Base-by-base conservation (phyloP, 1,284 basidiomycete genomes). In the Melampsora americana region DNA sequence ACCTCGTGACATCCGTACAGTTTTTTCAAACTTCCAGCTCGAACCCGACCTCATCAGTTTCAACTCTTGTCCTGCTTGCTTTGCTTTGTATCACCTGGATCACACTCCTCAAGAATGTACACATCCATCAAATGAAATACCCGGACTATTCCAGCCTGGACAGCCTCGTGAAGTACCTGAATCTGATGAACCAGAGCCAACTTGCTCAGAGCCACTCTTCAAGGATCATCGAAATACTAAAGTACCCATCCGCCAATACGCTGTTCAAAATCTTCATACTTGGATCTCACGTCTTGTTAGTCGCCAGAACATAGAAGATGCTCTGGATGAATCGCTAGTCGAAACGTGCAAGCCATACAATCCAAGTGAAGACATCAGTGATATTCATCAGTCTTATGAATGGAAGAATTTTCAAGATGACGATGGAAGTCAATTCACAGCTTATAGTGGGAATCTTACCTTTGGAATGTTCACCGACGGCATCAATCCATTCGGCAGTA, bases 401-500 rank as follows among this genome's bases (percentile, higher is more conserved):
- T 28, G 61, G 61, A 64, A 64, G 20, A 30, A 1, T 9, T 64
- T 64, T 39, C 61, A 16, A 3, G 30, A 32, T 4, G 1, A 26
- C 1, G 23, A 64, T 14, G 61, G 61, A 0, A n/a, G 6, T 28
- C 61, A 30, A 39, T 64, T 64, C 18, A 64, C 61, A 11, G 9
- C 61, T 16, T 3, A 39, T n/a, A n/a, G 12, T 0, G 32, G 18
- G 1, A 64, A 35, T 39, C 23, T 64, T 11, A 39, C 18, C 9
- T 39, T 64, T 14, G 23, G 28, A 9, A 64, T 64, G 61, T 64
- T 64, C 18, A 64, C 16, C 1, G 61, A 64, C 20, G 61, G 28
- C 5, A 64, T 64, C 20, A 64, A 64, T n/a, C 61, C 61, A 30
- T 64, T 30, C 20, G 61, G 61, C 1, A 64, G 35, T 11, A n/a